Base-by-base conservation (phyloP, 1,284 basidiomycete genomes). In the Fomitopsis betulina region DNA sequence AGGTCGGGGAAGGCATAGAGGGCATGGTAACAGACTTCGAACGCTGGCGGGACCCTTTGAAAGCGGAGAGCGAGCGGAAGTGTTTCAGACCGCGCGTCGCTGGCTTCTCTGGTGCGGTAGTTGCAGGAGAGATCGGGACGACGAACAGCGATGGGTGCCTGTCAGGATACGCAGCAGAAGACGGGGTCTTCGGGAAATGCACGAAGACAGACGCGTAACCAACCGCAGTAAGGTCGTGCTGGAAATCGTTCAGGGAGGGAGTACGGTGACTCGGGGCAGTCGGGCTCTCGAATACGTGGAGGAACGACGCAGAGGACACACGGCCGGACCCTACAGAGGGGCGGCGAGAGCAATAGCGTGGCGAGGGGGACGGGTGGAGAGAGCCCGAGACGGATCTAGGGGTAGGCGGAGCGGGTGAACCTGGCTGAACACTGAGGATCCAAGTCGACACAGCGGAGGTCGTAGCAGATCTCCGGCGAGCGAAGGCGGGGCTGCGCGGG, bases 151-250 rank as follows among this genome's bases (percentile, higher is more conserved):
- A 60, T 21, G 58, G 59, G 10, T 52, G 50, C 47, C 62, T 58
- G 57, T 54, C 59, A 39, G 60, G 51, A 42, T 62, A 55, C 33
- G 60, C 56, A 38, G 65, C 63, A 23, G 68, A 65, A 8, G 68
- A 67, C 19, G 68, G 67, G 35, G 79, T 76, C 25, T 59, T 60
- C 2, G 84, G 83, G 55, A 87, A 72, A 30, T 81, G 79, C 19
- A 87, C 73, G 67, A 89, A 85, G 53, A 87, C 76, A 35, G 81
- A 84, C 17, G 84, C 81, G 70, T 89, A 89, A 0, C 86, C 86
- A 21, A 85, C 75, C 3, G 78, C 66, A 13, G 81, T 79, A 27
- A 88, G 77, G 66, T 87, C 81, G 21, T 75, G 68, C 54, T 73
- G 70, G 66, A 82, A 80, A 53, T 81, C 75, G 63, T 77, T 66